phyloP scores from a whole-genome alignment of 2,329 filamentous ascomycete genomes.

The Daldinia sp. region DNA sequence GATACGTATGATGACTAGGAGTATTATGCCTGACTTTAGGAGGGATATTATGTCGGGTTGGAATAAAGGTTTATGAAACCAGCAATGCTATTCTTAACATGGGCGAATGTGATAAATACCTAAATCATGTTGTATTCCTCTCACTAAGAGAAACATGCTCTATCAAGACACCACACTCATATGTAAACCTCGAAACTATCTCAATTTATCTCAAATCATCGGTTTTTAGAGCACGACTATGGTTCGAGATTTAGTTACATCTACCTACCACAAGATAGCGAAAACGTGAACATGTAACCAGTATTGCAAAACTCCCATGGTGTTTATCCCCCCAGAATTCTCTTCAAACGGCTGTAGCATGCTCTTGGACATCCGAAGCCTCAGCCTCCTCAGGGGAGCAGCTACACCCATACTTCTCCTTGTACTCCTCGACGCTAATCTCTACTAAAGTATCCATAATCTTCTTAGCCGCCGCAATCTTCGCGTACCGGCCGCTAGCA shows the following conservation, averaged over 20 bases:
- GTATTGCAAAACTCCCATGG: background rate
- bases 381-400: constrained; percentile 59
- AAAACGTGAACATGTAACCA: background rate
- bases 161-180: background rate
- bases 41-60: background rate
- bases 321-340: background rate
- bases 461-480: constrained; percentile 72
- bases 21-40: too few species aligned
- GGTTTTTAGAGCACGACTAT: background rate
- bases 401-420: constrained; percentile 70
- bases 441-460: constrained; percentile 63
- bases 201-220: background rate
- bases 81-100: too few species aligned
- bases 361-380: constrained; percentile 26
- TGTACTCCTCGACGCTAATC: constrained; percentile 68
- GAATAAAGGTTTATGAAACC: too few species aligned
- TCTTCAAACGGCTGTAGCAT: constrained; percentile 40
- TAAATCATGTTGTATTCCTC: background rate
- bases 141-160: background rate
- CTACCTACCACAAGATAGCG: background rate
- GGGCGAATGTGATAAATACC: background rate
- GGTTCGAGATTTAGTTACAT: background rate
- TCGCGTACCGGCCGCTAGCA: constrained; percentile 78
- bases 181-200: background rate
- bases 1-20: background rate